phyloP scores from a whole-genome alignment of 805 yeast genomes.

The Suhomyces sp. region DNA sequence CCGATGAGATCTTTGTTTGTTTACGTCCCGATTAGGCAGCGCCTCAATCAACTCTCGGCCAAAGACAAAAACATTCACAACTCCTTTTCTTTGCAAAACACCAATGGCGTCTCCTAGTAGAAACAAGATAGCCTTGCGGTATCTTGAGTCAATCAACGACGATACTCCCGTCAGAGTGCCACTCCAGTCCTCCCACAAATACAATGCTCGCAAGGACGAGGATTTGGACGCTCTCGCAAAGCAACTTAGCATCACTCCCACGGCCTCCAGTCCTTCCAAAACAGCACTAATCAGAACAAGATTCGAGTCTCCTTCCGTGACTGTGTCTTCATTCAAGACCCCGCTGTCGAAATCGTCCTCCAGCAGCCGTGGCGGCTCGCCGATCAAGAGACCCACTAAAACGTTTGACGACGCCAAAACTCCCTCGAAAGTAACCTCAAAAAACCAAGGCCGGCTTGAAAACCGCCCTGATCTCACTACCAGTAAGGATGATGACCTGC shows the following conservation, averaged over 20 bases:
- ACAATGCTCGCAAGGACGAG: slow-evolving; percentile 22
- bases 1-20: slow-evolving; percentile 1
- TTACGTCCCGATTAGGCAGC: slow-evolving; percentile 1
- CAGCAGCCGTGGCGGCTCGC: slow-evolving; percentile 16
- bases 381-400: slow-evolving; percentile 3
- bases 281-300: slow-evolving; percentile 28
- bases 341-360: slow-evolving; percentile 23
- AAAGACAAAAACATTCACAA: not conserved
- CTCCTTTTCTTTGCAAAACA: not conserved
- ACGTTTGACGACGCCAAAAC: not conserved
- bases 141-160: slow-evolving; percentile 33
- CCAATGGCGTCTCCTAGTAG: slow-evolving; percentile 10
- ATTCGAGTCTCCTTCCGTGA: slow-evolving; percentile 42
- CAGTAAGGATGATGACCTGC: slow-evolving; percentile 10
- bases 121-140: slow-evolving; percentile 31
- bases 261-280: slow-evolving; percentile 22
- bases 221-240: slow-evolving; percentile 41
- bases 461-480: slow-evolving; percentile 7
- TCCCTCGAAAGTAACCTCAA: not conserved
- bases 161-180: slow-evolving; percentile 27
- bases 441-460: not conserved
- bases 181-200: slow-evolving; percentile 27
- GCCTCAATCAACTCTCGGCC: not conserved
- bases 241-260: slow-evolving; percentile 28
- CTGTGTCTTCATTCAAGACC: slow-evolving; percentile 40